Evolutionary conservation across 192 early-diverging fungal genomes (phyloP), one percentile per base, ranked within the genome.

Genomic region (Entomortierella chlamydospora): DNA sequence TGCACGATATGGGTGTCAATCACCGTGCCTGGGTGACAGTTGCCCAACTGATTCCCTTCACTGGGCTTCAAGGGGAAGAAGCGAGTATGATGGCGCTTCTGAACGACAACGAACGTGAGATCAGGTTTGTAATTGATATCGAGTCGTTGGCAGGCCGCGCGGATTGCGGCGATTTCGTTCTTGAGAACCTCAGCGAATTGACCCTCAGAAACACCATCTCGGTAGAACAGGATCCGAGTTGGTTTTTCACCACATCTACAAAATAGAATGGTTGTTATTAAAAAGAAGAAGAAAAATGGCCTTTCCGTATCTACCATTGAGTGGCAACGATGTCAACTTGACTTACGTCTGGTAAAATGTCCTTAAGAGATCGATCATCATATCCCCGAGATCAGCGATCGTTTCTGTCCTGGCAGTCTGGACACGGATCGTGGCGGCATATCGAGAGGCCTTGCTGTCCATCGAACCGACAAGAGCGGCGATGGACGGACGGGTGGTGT

Each of bases 161-260:
- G 73, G 33, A 94, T 85, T 17, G 91, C 90, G 0, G 53, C 89
- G 8, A 97, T 83, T 73, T 99, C 97, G 23, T 64, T 80, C 18
- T 90, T 82, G n/a, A 94, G 62, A 0, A 97, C 93, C 49, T 91
- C 85, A 13, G 67, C 66, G 65, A 95, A 96, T 81, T 97, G 94
- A 2, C 93, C 90, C 41, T 99, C 96, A 7, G 94, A 93, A 22
- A 97, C 91, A 39, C 95, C 95, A 73, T 97, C 95, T 64, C 96
- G 92, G 77, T 95, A 97, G 72, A 96, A 93, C 1, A 97, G 22
- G 59, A 97, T 93, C 26, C 92, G 86, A 45, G 78, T 64, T 0
- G 96, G 96, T 59, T 93, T 92, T 60, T 93, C 84, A 39, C 93
- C 87, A 72, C 82, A 83, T 11, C 61, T 52, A 54, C 4, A 41